Percentiles rank a stretch among this genome's conserved stretches.
phyloP scores from a whole-genome alignment of 2,329 filamentous ascomycete genomes.

The Gaeumannomyces tritici region DNA sequence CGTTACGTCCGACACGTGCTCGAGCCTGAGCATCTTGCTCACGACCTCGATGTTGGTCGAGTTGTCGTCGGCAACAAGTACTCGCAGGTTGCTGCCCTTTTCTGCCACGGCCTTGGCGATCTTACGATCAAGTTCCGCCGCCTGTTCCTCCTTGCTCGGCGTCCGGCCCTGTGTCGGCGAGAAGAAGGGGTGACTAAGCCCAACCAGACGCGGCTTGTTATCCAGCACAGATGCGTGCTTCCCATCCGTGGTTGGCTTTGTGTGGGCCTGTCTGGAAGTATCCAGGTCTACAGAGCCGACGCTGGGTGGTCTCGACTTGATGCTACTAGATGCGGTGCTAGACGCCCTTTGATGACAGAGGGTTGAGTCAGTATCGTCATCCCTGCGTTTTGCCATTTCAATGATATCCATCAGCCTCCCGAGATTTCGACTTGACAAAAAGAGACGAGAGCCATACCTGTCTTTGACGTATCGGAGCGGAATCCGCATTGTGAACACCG shows the following conservation, averaged over 20 bases:
- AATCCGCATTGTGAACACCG: slow-evolving; percentile 74
- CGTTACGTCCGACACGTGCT: slow-evolving; percentile 77
- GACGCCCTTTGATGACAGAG: slow-evolving; percentile 26
- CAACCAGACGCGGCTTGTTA: slow-evolving; percentile 68
- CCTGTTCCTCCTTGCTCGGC: slow-evolving; percentile 44
- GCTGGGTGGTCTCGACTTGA: slow-evolving; percentile 39
- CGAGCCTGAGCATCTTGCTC: slow-evolving; percentile 60
- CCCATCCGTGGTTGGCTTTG: slow-evolving; percentile 14
- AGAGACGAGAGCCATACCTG: slow-evolving; percentile 33
- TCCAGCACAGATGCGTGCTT: slow-evolving; percentile 38
- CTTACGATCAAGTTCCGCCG: slow-evolving; percentile 55
- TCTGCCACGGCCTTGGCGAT: slow-evolving; percentile 41
- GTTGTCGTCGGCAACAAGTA: slow-evolving; percentile 73
- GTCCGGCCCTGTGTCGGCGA: slow-evolving; percentile 26
- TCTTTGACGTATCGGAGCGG: slow-evolving; percentile 70
- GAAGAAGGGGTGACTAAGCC: slow-evolving; percentile 78
- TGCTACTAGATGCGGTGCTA: slow-evolving; percentile 44
- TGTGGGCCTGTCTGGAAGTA: slow-evolving; percentile 27
- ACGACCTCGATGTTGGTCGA: slow-evolving; percentile 49
- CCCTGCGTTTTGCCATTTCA: not conserved
- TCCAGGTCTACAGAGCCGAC: slow-evolving; percentile 15
- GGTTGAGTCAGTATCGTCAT: not conserved
- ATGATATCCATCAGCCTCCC: not conserved
- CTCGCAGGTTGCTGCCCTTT: slow-evolving; percentile 49
- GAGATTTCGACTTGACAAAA: not conserved